Base-by-base conservation (phyloP, 2,329 filamentous ascomycete species). In the Xylariales sp. region DNA sequence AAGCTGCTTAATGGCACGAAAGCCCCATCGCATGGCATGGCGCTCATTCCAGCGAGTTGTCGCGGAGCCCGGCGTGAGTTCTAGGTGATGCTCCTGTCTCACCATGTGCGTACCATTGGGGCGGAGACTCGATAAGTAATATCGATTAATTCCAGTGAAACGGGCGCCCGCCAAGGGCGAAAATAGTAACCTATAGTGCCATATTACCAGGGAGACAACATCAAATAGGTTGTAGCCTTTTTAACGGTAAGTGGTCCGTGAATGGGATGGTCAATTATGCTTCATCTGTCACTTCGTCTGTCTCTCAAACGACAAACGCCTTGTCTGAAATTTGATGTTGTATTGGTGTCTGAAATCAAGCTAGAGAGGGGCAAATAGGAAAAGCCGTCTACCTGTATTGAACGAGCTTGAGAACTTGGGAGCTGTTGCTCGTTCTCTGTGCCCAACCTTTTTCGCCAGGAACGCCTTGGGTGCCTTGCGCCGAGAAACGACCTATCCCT, bases 351-450 rank as follows among this genome's bases (percentile, higher is more conserved):
- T 45, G 54, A 69, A 57, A 65, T 67, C 43, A 56, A 64, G 30
- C 57, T 68, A 53, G 36, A 34, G 65, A 3, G 30, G 50, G 4
- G 10, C 18, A n/a, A 52, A 49, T 46, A 48, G 50, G 63, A 62
- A 65, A 59, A 64, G 28, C 52, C 65, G 65, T 72, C 72, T 72
- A 72, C 69, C 70, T 73, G 65, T 73, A 73, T 70, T n/a, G 59
- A 55, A 68, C 58, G 30, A 56, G 32, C 41, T 45, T 6, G 43
- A 49, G 28, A 53, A 56, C 23, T 45, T 8, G 43, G 45, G 28
- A 53, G 48, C 23, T 16, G 30, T 12, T 62, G 49, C 56, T 64
- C 28, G 48, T 50, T 62, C 55, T 53, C 54, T 57, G 43, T 58
- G 49, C 32, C 60, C 14, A 66, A 53, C 56, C 52, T 49, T 49